Evolutionary conservation across 495 filamentous ascomycete genomes (phyloP).

Genomic region (Neurospora sp.): DNA sequence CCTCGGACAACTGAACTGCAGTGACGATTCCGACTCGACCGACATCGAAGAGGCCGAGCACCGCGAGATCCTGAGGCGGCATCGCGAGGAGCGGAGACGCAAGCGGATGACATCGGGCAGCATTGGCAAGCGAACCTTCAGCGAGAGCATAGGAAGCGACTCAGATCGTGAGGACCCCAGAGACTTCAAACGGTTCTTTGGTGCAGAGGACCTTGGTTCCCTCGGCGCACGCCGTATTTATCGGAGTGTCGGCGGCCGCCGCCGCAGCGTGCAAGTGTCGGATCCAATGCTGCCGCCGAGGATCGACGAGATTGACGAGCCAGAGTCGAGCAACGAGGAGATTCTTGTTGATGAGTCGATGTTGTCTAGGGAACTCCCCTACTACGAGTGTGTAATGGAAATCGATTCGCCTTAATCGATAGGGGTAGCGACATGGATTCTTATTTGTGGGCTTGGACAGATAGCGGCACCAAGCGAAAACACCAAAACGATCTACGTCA

Average conservation of each 20-base stretch:
- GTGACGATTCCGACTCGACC: conserved; percentile 30
- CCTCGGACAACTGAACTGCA: conserved; percentile 32
- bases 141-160: conserved; percentile 42
- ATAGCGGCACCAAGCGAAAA: background rate
- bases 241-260: conserved; percentile 36
- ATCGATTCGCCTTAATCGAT: conserved; percentile 31
- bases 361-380: conserved; percentile 37
- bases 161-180: conserved; percentile 38
- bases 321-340: conserved; percentile 38
- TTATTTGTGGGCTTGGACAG: background rate
- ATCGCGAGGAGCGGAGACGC: conserved; percentile 29
- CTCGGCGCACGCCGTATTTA: conserved; percentile 30
- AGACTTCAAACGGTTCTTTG: conserved; percentile 27
- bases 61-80: conserved; percentile 19
- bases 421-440: background rate
- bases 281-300: conserved; percentile 34
- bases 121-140: conserved; percentile 43
- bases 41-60: conserved; percentile 32
- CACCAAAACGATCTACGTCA: background rate
- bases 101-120: conserved; percentile 42
- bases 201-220: conserved; percentile 31
- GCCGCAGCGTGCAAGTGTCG: conserved; percentile 35
- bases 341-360: conserved; percentile 29
- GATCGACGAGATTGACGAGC: conserved; percentile 44
- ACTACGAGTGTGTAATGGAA: conserved; percentile 37